Conservation (phyloP, 257 asterid species). For the Lantana camara region DNA sequence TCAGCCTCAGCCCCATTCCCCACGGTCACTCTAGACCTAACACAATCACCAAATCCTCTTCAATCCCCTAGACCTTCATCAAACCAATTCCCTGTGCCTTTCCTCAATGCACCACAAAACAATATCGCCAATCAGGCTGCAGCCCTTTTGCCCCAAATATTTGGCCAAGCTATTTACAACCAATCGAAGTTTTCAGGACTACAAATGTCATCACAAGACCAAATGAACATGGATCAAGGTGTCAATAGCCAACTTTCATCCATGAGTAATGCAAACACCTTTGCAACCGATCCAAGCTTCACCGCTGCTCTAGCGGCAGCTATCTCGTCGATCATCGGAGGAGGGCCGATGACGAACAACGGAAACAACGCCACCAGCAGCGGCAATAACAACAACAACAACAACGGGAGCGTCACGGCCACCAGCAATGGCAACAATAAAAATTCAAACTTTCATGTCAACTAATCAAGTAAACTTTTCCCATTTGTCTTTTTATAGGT, state of each 20-base stretch:
- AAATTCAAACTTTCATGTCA: conserved; percentile 46
- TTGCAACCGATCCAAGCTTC: conserved; percentile 78
- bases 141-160: conserved; percentile 64
- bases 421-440: conserved; percentile 52
- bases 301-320: conserved; percentile 82
- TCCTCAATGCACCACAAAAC: conserved; percentile 47
- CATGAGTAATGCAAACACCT: conserved; percentile 50
- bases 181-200: conserved; percentile 81
- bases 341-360: conserved; percentile 40
- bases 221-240: conserved; percentile 39
- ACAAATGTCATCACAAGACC: conserved; percentile 77
- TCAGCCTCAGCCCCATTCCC: conserved; percentile 97
- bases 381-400: conserved; percentile 32
- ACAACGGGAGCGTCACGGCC: conserved; percentile 28
- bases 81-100: conserved; percentile 61
- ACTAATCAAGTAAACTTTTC: conserved; percentile 22
- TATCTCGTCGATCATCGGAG: conserved; percentile 59
- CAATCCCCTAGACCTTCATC: conserved; percentile 47
- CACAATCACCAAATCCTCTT: conserved; percentile 69
- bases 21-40: conserved; percentile 88
- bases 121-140: conserved; percentile 40
- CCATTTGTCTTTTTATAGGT: neutral
- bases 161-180: conserved; percentile 70
- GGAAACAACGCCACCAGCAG: conserved; percentile 18
- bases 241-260: conserved; percentile 24